Evolutionary conservation across 768 basidiomycete species (phyloP), one percentile per base, ranked within the genome.

Genomic region (Leccinellum rugosiceps): DNA sequence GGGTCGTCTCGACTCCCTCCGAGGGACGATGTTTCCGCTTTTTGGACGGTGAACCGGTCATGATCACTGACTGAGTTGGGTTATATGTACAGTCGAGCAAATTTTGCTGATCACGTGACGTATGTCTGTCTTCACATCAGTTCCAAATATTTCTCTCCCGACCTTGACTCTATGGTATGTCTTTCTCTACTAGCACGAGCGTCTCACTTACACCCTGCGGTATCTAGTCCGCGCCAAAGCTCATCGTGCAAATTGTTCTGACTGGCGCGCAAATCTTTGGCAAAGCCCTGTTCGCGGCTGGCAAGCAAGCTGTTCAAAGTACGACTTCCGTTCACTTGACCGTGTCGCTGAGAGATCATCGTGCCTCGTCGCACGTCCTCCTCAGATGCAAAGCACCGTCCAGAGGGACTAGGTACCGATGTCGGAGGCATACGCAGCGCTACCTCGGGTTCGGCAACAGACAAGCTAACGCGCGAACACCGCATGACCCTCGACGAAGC

Each of bases 401-500:
- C 94, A 60, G 86, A 90, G 55, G 84, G 77, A 3, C 74, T 86
- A n/a, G 84, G 83, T 21, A 75, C 78, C 34, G 90, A 92, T 58
- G 84, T 83, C 19, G 84, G 84, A 14, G 92, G 92, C 41, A 82
- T 91, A 17, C 83, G 86, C 41, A 77, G 87, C 50, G 90, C 91
- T 17, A 89, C 77, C 13, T 86, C 89, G 14, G 81, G 81, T n/a
- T 90, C 90, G 25, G 62, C 78, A 8, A 90, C 89, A 11, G 92
- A 94, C 79, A 84, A 82, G 66, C 76, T 97, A 38, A 93, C 92
- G 52, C 83, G 88, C 62, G 84, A 90, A 61, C 86, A 94, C 66
- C 85, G 88, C 51, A 95, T 99, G 94, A 94, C 93, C 7, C 65
- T 96, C 63, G 95, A 98, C 63, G 97, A 99, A 76, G 97, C 96